Evolutionary conservation across 768 basidiomycete genomes (phyloP), one percentile per base, ranked within the genome.

Genomic region (Rhodotorula paludigena): DNA sequence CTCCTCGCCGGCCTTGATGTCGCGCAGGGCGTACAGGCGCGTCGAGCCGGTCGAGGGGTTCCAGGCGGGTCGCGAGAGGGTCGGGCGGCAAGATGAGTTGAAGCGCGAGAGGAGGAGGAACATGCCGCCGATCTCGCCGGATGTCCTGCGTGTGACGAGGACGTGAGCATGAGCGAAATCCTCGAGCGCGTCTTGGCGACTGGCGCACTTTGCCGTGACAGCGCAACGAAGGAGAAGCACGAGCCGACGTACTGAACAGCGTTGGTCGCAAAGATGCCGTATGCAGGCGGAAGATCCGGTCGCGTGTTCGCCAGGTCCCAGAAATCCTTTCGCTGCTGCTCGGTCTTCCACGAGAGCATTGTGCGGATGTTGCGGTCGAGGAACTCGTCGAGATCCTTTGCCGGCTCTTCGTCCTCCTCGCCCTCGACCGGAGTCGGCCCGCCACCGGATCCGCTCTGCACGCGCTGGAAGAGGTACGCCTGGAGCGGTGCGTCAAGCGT

Each of bases 231-330:
- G 2, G 28, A 38, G 25, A 11, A 38, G 21, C n/a, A 41, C 16
- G 39, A n/a, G 25, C 1, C 2, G 32, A 58, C 64, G 44, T 41
- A 71, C 69, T 66, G 64, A 18, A 71, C 57, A 21, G 69, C 69
- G 33, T 71, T 71, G 12, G 69, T 71, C 25, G 64, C 45, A 51
- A 71, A 71, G 55, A 71, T 71, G 5, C 61, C 69, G 14, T 59
- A 55, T 7, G 56, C 69, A 11, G 35, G 12, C 23, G 69, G 69
- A 7, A 70, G 32, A 6, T 71, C 69, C 0, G 30, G 15, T 21
- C 60, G 25, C 5, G 69, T 71, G 48, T 71, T 66, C 3, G 69
- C 69, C 8, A 71, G 41, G 3, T 59, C 57, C 61, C 64, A 71
- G n/a, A 66, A 71, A n/a, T 35, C n/a, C n/a, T 30, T 12, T 3